phyloP scores from a whole-genome alignment of 1,284 basidiomycete species.

The Trichosporon asahii region DNA sequence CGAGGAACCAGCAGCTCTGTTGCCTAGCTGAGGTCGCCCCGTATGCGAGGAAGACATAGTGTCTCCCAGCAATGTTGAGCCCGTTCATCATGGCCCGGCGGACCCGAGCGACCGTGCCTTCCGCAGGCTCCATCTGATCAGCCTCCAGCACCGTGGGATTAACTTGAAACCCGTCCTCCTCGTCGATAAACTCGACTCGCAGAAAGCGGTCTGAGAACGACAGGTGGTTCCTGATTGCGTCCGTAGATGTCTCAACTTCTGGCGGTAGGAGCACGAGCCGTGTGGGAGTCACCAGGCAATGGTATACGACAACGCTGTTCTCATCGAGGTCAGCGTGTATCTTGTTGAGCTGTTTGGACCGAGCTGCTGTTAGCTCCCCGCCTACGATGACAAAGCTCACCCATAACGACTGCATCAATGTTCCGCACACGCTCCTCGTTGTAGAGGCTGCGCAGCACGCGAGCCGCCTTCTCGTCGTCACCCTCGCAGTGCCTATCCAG shows the following conservation, averaged over 20 bases:
- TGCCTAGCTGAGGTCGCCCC: constrained; percentile 17
- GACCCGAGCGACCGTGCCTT: constrained; percentile 30
- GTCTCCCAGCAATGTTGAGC: constrained; percentile 26
- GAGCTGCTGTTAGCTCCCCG: constrained; percentile 17
- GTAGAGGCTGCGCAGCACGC: constrained; percentile 29
- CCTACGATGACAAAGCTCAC: neutral
- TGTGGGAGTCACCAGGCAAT: constrained; percentile 33
- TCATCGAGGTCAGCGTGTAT: neutral
- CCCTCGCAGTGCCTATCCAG: neutral
- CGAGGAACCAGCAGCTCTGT: constrained; percentile 33
- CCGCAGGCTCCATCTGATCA: constrained; percentile 18
- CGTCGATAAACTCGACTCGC: constrained; percentile 35
- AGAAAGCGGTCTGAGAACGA: constrained; percentile 29
- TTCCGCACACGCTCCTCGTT: constrained; percentile 26
- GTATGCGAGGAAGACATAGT: constrained; percentile 30
- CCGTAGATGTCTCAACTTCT: constrained; percentile 30
- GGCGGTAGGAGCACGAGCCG: constrained; percentile 30
- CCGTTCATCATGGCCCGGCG: constrained; percentile 29
- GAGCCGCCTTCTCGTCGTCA: constrained; percentile 11
- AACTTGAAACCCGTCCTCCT: constrained; percentile 29
- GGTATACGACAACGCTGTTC: constrained; percentile 18
- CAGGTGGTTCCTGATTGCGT: constrained; percentile 25
- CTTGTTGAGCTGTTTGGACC: constrained; percentile 13
- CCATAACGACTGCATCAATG: neutral
- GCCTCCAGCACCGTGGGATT: constrained; percentile 26